phyloP scores from a whole-genome alignment of 768 basidiomycete genomes.

The Peribolospora kevripleyi region DNA sequence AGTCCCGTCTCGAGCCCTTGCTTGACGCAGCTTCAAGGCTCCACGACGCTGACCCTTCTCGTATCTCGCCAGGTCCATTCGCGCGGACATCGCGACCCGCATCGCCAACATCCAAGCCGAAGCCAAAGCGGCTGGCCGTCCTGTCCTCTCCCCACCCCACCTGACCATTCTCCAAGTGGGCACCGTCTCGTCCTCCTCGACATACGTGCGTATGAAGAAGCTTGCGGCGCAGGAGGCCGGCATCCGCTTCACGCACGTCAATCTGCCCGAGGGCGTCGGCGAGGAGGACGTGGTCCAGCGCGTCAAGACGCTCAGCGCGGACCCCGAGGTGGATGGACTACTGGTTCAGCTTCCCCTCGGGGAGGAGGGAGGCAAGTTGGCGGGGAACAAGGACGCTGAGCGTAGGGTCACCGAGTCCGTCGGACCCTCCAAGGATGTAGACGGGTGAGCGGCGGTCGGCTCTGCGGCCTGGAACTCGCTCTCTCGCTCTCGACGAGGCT shows the following conservation, averaged over 20 bases:
- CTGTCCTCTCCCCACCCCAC: slow-evolving; percentile 68
- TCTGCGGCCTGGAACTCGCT: too few species aligned
- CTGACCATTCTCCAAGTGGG: slow-evolving; percentile 88
- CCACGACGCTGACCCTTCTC: not conserved
- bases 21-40: not conserved
- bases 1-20: not conserved
- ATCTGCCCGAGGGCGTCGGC: slow-evolving; percentile 16
- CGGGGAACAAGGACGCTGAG: slow-evolving; percentile 37
- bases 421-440: slow-evolving; percentile 82
- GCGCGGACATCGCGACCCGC: slow-evolving; percentile 43
- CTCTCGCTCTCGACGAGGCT: not conserved
- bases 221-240: slow-evolving; percentile 89
- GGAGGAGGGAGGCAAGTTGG: slow-evolving; percentile 34
- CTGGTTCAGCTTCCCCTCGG: slow-evolving; percentile 89
- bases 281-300: slow-evolving; percentile 24
- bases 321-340: slow-evolving; percentile 60
- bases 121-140: slow-evolving; percentile 16
- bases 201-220: slow-evolving; percentile 91
- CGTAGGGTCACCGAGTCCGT: slow-evolving; percentile 83
- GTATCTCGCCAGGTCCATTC: slow-evolving; percentile 37
- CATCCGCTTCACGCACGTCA: slow-evolving; percentile 60
- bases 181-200: slow-evolving; percentile 62
- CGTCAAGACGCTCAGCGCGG: slow-evolving; percentile 60
- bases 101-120: slow-evolving; percentile 39
- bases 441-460: slow-evolving; percentile 38